Evolutionary conservation across 2,329 filamentous ascomycete genomes (phyloP), one percentile per base, ranked within the genome.

Genomic region (Neoarthrinium moseri): DNA sequence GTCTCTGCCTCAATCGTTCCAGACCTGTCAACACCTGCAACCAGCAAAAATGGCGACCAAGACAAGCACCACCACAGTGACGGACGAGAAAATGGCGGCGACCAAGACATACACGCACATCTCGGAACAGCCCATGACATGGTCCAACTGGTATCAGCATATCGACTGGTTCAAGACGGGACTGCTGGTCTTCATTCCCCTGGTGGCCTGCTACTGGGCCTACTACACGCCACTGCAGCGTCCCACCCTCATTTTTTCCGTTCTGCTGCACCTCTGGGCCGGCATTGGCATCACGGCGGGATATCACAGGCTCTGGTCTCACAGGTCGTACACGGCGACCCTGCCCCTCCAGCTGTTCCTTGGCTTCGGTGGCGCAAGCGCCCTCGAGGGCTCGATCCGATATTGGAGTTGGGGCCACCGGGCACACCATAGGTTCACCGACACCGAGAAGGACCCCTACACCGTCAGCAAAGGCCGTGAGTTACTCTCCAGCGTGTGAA

Each of bases 381-480:
- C 89, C 55, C 87, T 47, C 46, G 82, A 95, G 67, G 89, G 89
- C 46, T 94, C 89, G 36, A 87, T 91, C 64, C 79, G 89, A 68
- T 95, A 89, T 89, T 95, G 89, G 90, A 84, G 88, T 50, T 83
- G 87, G 59, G 89, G 86, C 63, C 90, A 95, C 73, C 85, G 90
- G 56, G 87, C 89, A 60, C 89, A 95, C 69, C 89, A 95, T 77
- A 82, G 90, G 60, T 95, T 94, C 68, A 95, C 90, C 73, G 90
- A 95, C 65, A 95, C 89, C 61, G 87, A 91, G 29, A 94, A 94
- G 76, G 89, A 95, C 57, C 90, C 89, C 40, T 95, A 95, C 76
- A 91, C 87, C 20, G 89, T 95, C 58, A 85, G 88, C 72, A 95
- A 95, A 77, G 89, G 89, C 56, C 78, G 27, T 24, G 21, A 23